Percentiles rank a stretch among this genome's conserved stretches.
Evolutionary conservation across 164 flowering plant species (phyloP).

Genomic region (Nymphaea thermarum): DNA sequence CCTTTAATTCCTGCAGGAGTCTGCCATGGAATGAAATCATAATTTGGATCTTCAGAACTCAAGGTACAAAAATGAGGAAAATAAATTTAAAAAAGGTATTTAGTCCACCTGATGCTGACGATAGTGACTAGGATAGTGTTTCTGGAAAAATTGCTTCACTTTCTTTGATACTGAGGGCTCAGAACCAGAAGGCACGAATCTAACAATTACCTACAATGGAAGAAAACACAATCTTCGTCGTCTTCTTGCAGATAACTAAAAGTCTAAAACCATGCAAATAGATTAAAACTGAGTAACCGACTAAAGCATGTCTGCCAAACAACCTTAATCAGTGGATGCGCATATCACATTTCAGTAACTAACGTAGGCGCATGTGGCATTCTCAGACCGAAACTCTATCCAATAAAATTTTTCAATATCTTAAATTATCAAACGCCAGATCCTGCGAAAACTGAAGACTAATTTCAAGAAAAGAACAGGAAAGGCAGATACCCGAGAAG

Average conservation of each 20-base stretch:
- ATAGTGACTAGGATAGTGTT: not conserved
- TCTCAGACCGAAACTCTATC: too few species aligned
- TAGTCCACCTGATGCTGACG: not conserved
- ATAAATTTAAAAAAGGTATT: too few species aligned
- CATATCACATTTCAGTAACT: too few species aligned
- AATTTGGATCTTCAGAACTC: not conserved
- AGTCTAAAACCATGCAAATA: too few species aligned
- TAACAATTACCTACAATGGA: not conserved
- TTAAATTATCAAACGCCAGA: not conserved
- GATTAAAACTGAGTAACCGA: too few species aligned
- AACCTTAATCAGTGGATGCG: too few species aligned
- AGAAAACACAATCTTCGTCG: too few species aligned
- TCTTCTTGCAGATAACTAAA: too few species aligned
- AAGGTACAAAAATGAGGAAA: not conserved
- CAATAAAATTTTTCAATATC: too few species aligned
- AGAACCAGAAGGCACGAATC: not conserved
- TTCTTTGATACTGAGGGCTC: not conserved
- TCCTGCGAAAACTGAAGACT: not conserved
- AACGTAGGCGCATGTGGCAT: too few species aligned
- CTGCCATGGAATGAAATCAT: not conserved
- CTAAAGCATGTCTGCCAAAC: too few species aligned
- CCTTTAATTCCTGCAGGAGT: not conserved
- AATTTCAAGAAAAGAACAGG: not conserved
- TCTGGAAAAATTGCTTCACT: not conserved
- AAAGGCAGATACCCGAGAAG: slow-evolving; percentile 51